Conservation (phyloP, 1,139 yeast species). For the Wickerhamomyces sp. region DNA sequence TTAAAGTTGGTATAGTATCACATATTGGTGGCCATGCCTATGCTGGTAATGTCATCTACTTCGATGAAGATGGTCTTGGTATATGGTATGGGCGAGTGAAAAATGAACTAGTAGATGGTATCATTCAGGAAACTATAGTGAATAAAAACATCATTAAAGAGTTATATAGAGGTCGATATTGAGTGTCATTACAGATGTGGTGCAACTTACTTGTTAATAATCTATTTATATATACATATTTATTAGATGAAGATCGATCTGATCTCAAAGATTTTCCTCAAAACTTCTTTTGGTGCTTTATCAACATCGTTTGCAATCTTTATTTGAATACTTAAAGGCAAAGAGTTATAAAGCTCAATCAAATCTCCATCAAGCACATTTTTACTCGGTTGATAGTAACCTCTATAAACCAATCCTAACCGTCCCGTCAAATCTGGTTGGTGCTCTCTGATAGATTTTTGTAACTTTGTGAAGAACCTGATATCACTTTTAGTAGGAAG, state of each 20-base stretch:
- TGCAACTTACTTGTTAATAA: not conserved
- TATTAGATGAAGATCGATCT: slow-evolving; percentile 33
- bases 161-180: slow-evolving; percentile 44
- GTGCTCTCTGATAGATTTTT: slow-evolving; percentile 41
- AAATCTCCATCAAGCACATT: slow-evolving; percentile 86
- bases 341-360: slow-evolving; percentile 50
- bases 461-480: slow-evolving; percentile 53
- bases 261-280: slow-evolving; percentile 54
- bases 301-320: slow-evolving; percentile 51
- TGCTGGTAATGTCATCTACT: slow-evolving; percentile 69
- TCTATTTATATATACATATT: not conserved
- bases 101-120: slow-evolving; percentile 64
- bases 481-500: slow-evolving; percentile 59
- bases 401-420: slow-evolving; percentile 62
- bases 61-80: slow-evolving; percentile 37
- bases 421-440: slow-evolving; percentile 41
- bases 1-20: slow-evolving; percentile 53
- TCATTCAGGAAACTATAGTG: slow-evolving; percentile 49
- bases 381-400: slow-evolving; percentile 76
- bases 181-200: not conserved
- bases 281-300: slow-evolving; percentile 55
- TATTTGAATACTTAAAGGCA: slow-evolving; percentile 38
- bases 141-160: slow-evolving; percentile 47
- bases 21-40: slow-evolving; percentile 79
- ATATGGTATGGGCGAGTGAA: slow-evolving; percentile 72